phyloP scores from a whole-genome alignment of 345 rosid species.

The Citrus trifoliata region DNA sequence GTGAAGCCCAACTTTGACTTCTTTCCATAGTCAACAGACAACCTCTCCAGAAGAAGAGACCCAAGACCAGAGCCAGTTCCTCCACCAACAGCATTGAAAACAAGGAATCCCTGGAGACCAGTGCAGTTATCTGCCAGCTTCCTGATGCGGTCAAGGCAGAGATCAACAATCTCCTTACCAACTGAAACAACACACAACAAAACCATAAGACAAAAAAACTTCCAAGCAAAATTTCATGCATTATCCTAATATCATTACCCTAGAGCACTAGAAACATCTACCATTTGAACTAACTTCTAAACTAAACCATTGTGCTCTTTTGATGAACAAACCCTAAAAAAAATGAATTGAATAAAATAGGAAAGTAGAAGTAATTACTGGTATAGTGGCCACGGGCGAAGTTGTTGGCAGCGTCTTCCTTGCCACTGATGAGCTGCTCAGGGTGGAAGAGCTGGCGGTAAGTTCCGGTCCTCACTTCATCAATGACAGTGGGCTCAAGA shows the following conservation, averaged over 20 bases:
- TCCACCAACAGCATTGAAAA: conserved; percentile 79
- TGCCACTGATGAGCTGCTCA: conserved; percentile 64
- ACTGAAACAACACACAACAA: conserved; percentile 28
- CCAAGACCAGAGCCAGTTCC: conserved; percentile 90
- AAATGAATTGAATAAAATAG: background rate
- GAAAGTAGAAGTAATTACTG: conserved; percentile 25
- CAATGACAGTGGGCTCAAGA: conserved; percentile 82
- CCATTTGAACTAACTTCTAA: no score
- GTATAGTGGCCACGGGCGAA: conserved; percentile 87
- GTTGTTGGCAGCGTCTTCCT: conserved; percentile 84
- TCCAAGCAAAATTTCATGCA: no score
- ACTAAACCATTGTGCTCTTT: no score
- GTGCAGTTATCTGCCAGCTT: conserved; percentile 86
- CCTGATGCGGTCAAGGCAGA: conserved; percentile 71
- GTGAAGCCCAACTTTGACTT: conserved; percentile 80
- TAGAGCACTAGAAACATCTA: no score
- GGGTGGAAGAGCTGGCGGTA: conserved; percentile 60
- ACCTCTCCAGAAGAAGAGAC: conserved; percentile 66
- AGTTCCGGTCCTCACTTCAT: conserved; percentile 49
- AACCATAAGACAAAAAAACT: background rate
- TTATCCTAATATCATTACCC: no score
- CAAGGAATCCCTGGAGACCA: conserved; percentile 83
- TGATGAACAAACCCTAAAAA: no score
- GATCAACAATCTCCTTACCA: conserved; percentile 78
- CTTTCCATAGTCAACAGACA: conserved; percentile 72